Base-by-base conservation (phyloP, 345 rosid species). In the Populus tremula region DNA sequence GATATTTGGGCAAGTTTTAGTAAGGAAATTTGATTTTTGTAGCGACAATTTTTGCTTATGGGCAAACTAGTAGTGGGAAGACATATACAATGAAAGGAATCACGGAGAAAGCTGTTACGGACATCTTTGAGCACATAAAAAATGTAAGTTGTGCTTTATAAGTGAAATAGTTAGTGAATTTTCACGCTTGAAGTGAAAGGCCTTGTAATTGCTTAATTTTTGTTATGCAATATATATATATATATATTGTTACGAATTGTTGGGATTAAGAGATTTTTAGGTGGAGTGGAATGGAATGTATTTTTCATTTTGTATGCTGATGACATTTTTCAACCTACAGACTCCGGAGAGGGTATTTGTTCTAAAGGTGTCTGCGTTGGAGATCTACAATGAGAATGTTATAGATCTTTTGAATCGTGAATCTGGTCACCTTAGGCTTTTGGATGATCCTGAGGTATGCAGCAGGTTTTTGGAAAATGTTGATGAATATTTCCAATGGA, bases 391-490 rank as follows among this genome's bases (percentile, higher is more conserved):
- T 67, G 97, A 94, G 88, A 91, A 89, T 68, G 97, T 93, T 68
- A 77, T 88, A 45, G 97, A 94, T 83, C 95, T 94, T 77, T 82
- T 94, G 84, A 89, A 90, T 86, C 90, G 87, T 69, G 95, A 89
- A 74, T 86, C 97, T 84, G 92, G 95, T 65, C 84, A 91, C 77
- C 93, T 94, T 78, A 85, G 98, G 70, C 97, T 94, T 84, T 79
- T 91, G 84, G 98, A 94, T 86, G 98, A 94, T 89, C 97, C 97
- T 67, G 97, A 94, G 98, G 98, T 91, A 88, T 65, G 78, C 73
- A 67, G 36, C 20, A 20, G 49, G 21, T 63, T 31, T 71, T 27
- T 23, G 21, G 49, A 67, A 45, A 35, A 20, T 43, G 12, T 45
- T 25, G 67, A 25, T 14, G 1, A 39, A 17, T 72, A 49, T 18